These are phyloP conservation scores for Pascua guehoae DNA, from an alignment of 1,284 basidiomycete genomes.

Conservation along the genomic window DNA sequence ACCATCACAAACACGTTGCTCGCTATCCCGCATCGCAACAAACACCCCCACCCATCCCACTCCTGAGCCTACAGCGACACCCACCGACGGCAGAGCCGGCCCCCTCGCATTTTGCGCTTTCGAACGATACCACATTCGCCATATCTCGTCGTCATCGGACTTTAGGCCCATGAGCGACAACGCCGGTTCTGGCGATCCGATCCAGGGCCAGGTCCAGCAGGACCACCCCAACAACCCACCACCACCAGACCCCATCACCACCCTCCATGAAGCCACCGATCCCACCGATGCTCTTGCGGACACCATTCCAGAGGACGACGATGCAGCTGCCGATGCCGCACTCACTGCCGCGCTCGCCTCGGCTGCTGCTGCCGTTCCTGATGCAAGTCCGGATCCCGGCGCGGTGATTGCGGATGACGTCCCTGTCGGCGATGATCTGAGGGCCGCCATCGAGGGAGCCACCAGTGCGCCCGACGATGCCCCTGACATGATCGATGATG, in stretches of 20 bases:
- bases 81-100: no score
- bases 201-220: constrained; percentile 27
- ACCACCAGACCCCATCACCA: neutral
- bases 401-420: neutral
- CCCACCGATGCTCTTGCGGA: neutral
- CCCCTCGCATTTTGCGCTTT: neutral
- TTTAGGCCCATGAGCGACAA: constrained; percentile 36
- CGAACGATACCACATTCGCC: constrained; percentile 14
- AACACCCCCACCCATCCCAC: no score
- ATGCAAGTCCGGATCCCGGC: neutral
- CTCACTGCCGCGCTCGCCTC: no score
- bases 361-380: neutral
- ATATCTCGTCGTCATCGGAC: constrained; percentile 16
- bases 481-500: neutral
- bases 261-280: neutral
- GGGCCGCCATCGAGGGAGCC: neutral
- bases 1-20: no score
- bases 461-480: neutral
- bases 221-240: neutral
- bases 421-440: neutral
- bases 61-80: no score
- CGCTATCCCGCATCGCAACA: no score
- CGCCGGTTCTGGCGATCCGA: constrained; percentile 25
- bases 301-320: neutral
- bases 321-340: neutral